Conservation (phyloP, 495 filamentous ascomycete genomes). For the Podospora anserina region DNA sequence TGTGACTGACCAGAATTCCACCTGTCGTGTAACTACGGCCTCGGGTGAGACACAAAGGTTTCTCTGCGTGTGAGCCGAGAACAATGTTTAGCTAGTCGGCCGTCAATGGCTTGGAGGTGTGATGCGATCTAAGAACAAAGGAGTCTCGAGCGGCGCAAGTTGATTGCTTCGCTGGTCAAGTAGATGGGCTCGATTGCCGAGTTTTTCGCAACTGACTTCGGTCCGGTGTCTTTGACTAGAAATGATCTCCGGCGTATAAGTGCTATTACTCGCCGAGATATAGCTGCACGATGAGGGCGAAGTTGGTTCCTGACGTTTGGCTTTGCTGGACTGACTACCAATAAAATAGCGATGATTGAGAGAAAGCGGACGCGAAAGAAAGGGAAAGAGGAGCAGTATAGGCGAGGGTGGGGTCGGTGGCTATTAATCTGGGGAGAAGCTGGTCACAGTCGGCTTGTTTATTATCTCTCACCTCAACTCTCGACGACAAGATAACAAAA, state of each 20-base stretch:
- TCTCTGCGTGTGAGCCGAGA: background rate
- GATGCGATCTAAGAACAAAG: background rate
- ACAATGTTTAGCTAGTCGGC: background rate
- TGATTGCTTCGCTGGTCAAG: background rate
- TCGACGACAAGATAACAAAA: background rate
- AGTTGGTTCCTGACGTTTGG: background rate
- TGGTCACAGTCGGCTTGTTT: background rate
- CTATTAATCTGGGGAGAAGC: background rate
- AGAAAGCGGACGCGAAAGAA: background rate
- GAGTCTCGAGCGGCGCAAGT: background rate
- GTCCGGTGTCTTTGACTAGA: background rate
- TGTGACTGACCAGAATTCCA: background rate
- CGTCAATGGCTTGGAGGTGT: background rate
- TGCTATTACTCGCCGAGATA: background rate
- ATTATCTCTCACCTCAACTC: background rate
- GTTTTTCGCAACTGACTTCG: background rate
- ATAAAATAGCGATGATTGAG: background rate
- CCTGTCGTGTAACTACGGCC: background rate
- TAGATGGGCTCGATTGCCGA: background rate
- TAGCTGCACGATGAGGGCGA: background rate
- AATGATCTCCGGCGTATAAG: background rate
- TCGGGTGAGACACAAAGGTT: slow-evolving; percentile 6
- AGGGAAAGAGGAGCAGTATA: background rate
- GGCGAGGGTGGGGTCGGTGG: background rate
- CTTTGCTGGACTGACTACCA: background rate